Conservation (phyloP, 2,329 filamentous ascomycete species). For the Lecanicillium sp. region DNA sequence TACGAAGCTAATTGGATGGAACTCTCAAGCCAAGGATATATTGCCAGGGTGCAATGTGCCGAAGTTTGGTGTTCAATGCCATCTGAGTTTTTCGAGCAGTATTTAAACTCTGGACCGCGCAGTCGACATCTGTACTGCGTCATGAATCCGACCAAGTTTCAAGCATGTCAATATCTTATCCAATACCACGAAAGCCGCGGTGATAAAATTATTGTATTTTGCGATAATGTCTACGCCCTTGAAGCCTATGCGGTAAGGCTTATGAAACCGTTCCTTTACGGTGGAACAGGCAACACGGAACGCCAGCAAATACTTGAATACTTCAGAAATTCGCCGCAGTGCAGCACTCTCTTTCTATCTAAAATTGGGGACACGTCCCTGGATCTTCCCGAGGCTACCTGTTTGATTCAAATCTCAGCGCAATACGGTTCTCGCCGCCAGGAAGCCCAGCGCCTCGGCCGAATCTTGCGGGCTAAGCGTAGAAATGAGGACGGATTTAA, state of each 20-base stretch:
- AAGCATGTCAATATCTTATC: conserved; percentile 88
- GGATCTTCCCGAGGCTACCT: conserved; percentile 87
- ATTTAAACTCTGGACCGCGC: conserved; percentile 52
- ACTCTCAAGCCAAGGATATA: conserved; percentile 83
- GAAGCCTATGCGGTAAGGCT: conserved; percentile 72
- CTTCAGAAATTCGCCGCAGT: conserved; percentile 77
- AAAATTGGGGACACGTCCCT: conserved; percentile 95
- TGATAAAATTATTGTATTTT: conserved; percentile 95
- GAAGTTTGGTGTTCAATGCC: conserved; percentile 98
- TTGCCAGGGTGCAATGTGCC: conserved; percentile 86
- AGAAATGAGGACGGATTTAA: conserved; percentile 93
- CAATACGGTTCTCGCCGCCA: conserved; percentile 92
- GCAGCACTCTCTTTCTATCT: conserved; percentile 86
- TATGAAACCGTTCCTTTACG: conserved; percentile 78
- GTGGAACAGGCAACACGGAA: conserved; percentile 72
- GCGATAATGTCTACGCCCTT: conserved; percentile 85
- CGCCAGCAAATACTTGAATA: conserved; percentile 78
- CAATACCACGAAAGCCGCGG: conserved; percentile 86
- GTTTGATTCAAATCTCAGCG: conserved; percentile 88
- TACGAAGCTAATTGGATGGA: conserved; percentile 98
- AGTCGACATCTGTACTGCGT: conserved; percentile 53
- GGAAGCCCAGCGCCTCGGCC: conserved; percentile 81
- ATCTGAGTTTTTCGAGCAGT: conserved; percentile 85
- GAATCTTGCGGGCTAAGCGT: conserved; percentile 85
- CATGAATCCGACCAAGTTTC: conserved; percentile 90